phyloP scores from a whole-genome alignment of 1,284 basidiomycete species.

The Xerocomus minutiporus region DNA sequence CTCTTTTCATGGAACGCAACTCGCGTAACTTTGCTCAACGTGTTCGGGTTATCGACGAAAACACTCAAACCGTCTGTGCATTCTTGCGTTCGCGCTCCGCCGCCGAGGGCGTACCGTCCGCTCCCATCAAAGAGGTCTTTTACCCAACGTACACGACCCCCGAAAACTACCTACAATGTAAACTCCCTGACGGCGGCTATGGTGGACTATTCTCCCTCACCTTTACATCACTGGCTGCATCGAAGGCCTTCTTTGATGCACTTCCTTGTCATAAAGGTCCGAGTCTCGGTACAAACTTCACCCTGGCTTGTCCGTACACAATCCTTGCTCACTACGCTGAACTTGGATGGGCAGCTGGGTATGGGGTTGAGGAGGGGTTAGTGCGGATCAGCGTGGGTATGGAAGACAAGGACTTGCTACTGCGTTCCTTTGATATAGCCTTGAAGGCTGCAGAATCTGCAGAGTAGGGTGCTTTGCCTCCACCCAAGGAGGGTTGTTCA shows the following conservation, averaged over 20 bases:
- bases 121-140: conserved; percentile 74
- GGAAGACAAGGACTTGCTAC: conserved; percentile 68
- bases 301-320: conserved; percentile 89
- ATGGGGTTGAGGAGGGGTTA: conserved; percentile 81
- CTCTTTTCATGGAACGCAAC: conserved; percentile 96
- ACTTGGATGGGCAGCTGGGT: conserved; percentile 86
- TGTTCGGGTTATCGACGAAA: conserved; percentile 75
- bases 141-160: conserved; percentile 85
- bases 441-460: conserved; percentile 61
- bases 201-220: conserved; percentile 92
- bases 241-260: conserved; percentile 83
- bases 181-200: conserved; percentile 63
- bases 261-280: conserved; percentile 88
- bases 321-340: conserved; percentile 92
- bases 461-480: conserved; percentile 5
- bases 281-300: conserved; percentile 94
- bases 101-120: conserved; percentile 31
- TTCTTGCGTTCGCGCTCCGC: conserved; percentile 65
- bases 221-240: conserved; percentile 68
- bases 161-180: conserved; percentile 69
- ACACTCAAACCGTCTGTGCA: conserved; percentile 80
- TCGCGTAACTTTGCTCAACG: conserved; percentile 87
- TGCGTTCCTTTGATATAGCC: conserved; percentile 62
- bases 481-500: not conserved
- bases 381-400: conserved; percentile 90